Evolutionary conservation across 129 eudicot species (phyloP).

Genomic region (Sambucus nigra): DNA sequence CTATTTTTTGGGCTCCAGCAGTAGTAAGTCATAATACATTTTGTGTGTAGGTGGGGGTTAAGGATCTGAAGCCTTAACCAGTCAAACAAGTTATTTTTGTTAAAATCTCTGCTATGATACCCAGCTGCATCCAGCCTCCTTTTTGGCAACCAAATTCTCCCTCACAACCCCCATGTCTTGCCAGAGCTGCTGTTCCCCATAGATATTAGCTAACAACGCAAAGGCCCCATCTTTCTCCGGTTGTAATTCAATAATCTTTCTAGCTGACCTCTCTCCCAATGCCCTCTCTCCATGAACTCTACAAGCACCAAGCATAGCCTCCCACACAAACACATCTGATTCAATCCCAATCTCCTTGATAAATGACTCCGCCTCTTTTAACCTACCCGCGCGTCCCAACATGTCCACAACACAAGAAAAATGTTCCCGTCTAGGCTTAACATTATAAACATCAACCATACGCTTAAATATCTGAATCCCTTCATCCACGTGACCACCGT

Average conservation of each 20-base stretch:
- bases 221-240: constrained; percentile 13
- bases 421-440: constrained; percentile 17
- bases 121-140: constrained; percentile 18
- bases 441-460: constrained; percentile 16
- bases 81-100: not conserved
- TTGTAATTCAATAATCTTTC: constrained; percentile 14
- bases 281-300: constrained; percentile 13
- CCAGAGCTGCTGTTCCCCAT: constrained; percentile 20
- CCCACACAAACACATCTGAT: constrained; percentile 13
- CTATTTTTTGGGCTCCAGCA: no score
- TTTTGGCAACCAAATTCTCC: constrained; percentile 8
- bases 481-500: constrained; percentile 15
- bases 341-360: constrained; percentile 14
- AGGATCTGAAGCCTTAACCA: not conserved
- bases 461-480: constrained; percentile 5
- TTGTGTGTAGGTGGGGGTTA: no score
- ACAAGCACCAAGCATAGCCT: constrained; percentile 23
- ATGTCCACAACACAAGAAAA: constrained; percentile 17
- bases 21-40: no score
- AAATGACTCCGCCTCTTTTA: constrained; percentile 14
- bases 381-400: constrained; percentile 23
- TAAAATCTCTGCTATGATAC: constrained; percentile 1
- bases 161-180: constrained; percentile 7
- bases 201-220: constrained; percentile 19
- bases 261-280: constrained; percentile 16